A percentile compares a stretch with the other conserved stretches of the same genome.
Conservation (phyloP, 164 flowering plant genomes). For the Vitis labrusca region DNA sequence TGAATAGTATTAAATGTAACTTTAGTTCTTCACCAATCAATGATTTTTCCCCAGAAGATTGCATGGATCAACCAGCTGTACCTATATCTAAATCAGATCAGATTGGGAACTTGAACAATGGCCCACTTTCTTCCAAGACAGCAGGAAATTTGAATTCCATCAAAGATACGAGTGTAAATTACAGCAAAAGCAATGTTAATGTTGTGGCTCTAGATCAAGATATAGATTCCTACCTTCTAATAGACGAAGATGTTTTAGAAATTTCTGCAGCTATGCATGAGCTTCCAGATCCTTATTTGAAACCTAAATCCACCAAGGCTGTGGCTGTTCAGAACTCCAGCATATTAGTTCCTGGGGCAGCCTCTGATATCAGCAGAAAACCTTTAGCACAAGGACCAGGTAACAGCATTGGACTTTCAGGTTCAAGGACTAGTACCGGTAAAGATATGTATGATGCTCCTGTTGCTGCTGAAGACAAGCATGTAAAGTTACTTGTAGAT, state of each 20-base stretch:
- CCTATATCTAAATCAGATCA: constrained; percentile 11
- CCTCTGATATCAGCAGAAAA: constrained; percentile 17
- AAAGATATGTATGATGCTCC: constrained; percentile 6
- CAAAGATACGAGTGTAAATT: constrained; percentile 12
- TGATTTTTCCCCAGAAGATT: constrained; percentile 14
- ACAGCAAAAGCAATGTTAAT: constrained; percentile 6
- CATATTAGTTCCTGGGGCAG: constrained; percentile 6
- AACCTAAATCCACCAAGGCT: constrained; percentile 15
- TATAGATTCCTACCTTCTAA: constrained; percentile 13
- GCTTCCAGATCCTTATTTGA: constrained; percentile 8
- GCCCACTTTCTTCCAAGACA: constrained; percentile 5
- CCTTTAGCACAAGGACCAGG: constrained; percentile 2
- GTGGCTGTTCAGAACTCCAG: constrained; percentile 8
- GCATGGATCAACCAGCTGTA: constrained; percentile 13
- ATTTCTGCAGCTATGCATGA: constrained; percentile 3
- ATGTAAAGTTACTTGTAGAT: constrained; percentile 23
- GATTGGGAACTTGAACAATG: constrained; percentile 14
- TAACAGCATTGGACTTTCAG: constrained; percentile 8
- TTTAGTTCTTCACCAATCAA: constrained; percentile 8
- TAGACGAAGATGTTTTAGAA: constrained; percentile 23
- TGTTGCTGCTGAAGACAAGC: constrained; percentile 29
- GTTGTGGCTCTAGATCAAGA: constrained; percentile 19
- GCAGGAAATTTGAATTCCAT: constrained; percentile 8
- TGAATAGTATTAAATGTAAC: constrained; percentile 5
- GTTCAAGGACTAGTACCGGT: constrained; percentile 10